Conservation (phyloP, 2,329 filamentous ascomycete genomes). For the Dothistroma septosporum region DNA sequence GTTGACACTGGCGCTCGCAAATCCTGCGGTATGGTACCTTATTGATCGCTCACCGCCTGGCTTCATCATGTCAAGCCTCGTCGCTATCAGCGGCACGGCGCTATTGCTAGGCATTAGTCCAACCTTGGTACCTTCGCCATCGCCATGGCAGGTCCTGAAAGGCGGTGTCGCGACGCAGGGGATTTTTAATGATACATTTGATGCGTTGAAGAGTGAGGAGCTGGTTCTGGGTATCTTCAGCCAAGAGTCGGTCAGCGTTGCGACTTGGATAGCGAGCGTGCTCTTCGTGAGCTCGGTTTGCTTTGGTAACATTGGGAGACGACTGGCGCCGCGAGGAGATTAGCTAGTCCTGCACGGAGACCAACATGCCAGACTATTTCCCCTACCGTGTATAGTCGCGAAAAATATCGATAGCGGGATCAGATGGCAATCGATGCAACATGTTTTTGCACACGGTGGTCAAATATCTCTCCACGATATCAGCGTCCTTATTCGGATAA, state of each 20-base stretch:
- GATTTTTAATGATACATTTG: constrained; percentile 21
- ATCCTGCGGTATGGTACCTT: constrained; percentile 92
- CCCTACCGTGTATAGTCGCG: too few species aligned
- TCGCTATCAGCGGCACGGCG: constrained; percentile 70
- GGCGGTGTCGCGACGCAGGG: constrained; percentile 15
- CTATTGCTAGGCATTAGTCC: constrained; percentile 72
- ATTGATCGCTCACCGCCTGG: constrained; percentile 86
- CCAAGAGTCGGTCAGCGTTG: constrained; percentile 64
- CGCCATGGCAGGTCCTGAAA: constrained; percentile 39
- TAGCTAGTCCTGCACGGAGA: background rate
- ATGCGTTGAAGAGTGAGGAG: constrained; percentile 17
- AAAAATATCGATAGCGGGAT: background rate
- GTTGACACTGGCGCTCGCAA: constrained; percentile 80
- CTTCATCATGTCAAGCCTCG: constrained; percentile 69
- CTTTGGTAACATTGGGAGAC: constrained; percentile 90
- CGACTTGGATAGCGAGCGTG: constrained; percentile 88
- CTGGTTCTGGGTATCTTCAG: constrained; percentile 49
- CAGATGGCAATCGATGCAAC: background rate
- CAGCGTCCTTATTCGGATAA: background rate
- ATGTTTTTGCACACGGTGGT: background rate
- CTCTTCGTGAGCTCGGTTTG: constrained; percentile 92
- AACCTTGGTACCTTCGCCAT: constrained; percentile 68
- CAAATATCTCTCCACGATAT: background rate
- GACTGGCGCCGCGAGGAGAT: constrained; percentile 52
- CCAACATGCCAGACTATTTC: too few species aligned